Conservation (phyloP, 1,284 basidiomycete species). For the Cryptococcus sp. region DNA sequence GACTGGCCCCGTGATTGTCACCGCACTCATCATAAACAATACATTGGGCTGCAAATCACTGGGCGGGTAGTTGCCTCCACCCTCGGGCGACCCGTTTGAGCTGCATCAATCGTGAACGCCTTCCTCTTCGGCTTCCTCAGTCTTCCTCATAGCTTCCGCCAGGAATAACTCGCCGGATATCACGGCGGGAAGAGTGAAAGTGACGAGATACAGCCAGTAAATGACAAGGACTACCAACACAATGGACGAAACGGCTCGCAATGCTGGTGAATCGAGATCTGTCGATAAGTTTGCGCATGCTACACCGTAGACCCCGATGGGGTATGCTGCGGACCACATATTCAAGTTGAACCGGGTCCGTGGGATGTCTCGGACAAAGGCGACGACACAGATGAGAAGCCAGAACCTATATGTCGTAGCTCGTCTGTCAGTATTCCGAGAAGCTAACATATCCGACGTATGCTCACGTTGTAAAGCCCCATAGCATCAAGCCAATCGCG, state of each 20-base stretch:
- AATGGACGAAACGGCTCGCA: constrained; percentile 18
- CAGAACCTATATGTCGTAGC: constrained; percentile 19
- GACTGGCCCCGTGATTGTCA: too few relatives aligned
- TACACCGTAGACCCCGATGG: constrained; percentile 22
- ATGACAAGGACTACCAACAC: constrained; percentile 16
- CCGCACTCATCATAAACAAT: too few relatives aligned
- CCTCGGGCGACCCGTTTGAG: too few relatives aligned
- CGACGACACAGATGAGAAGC: constrained; percentile 20
- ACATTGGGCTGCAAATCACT: too few relatives aligned
- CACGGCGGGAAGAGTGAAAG: constrained; percentile 18
- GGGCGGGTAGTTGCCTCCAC: too few relatives aligned
- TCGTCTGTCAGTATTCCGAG: too few relatives aligned
- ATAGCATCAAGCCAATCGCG: constrained; percentile 16
- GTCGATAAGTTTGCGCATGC: constrained; percentile 20
- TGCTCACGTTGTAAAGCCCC: constrained; percentile 27
- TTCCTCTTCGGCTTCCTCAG: constrained; percentile 12
- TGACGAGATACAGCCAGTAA: constrained; percentile 23
- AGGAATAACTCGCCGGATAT: constrained; percentile 24
- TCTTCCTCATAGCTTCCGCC: constrained; percentile 11
- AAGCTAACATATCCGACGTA: too few relatives aligned
- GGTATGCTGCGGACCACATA: constrained; percentile 28
- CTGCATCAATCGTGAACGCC: too few relatives aligned
- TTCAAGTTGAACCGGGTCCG: constrained; percentile 21
- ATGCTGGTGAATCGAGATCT: constrained; percentile 23
- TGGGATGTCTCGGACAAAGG: constrained; percentile 18